Evolutionary conservation across 371 early-diverging fungal species (phyloP).

Genomic region (Mortierella sp.): DNA sequence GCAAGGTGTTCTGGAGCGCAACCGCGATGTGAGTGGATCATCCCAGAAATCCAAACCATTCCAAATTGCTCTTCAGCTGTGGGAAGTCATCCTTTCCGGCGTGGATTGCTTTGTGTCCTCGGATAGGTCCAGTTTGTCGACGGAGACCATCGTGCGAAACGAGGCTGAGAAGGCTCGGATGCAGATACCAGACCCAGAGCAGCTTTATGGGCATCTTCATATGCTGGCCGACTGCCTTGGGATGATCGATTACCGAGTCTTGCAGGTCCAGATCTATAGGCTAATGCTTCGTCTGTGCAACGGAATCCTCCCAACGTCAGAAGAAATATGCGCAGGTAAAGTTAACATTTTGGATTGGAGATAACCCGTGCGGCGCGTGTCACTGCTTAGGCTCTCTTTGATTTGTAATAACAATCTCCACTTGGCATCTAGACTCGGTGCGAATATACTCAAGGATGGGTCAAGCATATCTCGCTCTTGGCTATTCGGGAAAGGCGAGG

Average conservation of each 20-base stretch:
- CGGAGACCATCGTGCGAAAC: neutral
- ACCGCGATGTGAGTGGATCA: conserved; percentile 13
- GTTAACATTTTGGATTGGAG: no score
- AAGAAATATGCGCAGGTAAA: conserved; percentile 35
- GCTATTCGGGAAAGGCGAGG: conserved; percentile 78
- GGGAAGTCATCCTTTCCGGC: conserved; percentile 64
- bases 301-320: conserved; percentile 31
- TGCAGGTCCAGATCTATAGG: conserved; percentile 50
- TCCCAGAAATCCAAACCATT: conserved; percentile 59
- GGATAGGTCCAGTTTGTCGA: conserved; percentile 7
- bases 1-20: conserved; percentile 65
- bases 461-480: conserved; percentile 66
- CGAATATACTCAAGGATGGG: conserved; percentile 67
- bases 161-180: conserved; percentile 6
- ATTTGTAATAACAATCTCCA: neutral
- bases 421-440: conserved; percentile 59
- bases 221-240: conserved; percentile 55
- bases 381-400: neutral
- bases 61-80: conserved; percentile 66
- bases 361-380: no score
- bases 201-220: conserved; percentile 42
- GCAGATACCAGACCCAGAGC: conserved; percentile 37
- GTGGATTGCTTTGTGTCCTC: conserved; percentile 51
- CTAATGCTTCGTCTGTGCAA: conserved; percentile 49
- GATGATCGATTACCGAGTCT: conserved; percentile 45